Conservation (phyloP, 1,284 basidiomycete species). For the Cutaneotrichosporon sp. region DNA sequence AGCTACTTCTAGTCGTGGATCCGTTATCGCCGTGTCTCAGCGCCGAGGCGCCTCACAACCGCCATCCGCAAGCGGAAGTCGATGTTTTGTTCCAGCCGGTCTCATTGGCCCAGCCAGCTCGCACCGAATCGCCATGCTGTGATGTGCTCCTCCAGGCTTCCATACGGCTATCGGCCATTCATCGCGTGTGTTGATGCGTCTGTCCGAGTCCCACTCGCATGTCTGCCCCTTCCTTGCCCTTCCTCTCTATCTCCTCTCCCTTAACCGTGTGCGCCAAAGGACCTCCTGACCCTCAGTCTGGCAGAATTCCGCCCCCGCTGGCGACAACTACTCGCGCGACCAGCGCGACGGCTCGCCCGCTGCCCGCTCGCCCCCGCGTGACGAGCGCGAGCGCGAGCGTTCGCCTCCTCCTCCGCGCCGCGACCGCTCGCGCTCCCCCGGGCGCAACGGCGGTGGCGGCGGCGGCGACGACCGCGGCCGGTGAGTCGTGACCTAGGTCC, state of each 20-base stretch:
- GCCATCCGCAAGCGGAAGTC: too few species aligned
- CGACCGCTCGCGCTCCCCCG: slow-evolving; percentile 30
- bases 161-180: too few species aligned
- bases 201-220: too few species aligned
- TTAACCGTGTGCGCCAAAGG: not conserved
- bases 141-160: too few species aligned
- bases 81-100: too few species aligned
- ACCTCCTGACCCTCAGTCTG: slow-evolving; percentile 35
- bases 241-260: not conserved
- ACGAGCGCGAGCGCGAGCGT: slow-evolving; percentile 16
- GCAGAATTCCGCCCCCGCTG: slow-evolving; percentile 31
- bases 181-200: too few species aligned
- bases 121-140: too few species aligned
- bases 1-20: too few species aligned
- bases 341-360: slow-evolving; percentile 21
- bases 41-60: too few species aligned
- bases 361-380: slow-evolving; percentile 17
- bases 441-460: slow-evolving; percentile 25
- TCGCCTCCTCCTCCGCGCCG: slow-evolving; percentile 22
- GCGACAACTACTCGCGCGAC: slow-evolving; percentile 21
- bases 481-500: slow-evolving; percentile 7
- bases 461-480: slow-evolving; percentile 17
- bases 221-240: not conserved
- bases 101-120: too few species aligned
- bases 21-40: too few species aligned